Conservation (phyloP, 2,329 filamentous ascomycete species). For the Cladorrhinum sp. region DNA sequence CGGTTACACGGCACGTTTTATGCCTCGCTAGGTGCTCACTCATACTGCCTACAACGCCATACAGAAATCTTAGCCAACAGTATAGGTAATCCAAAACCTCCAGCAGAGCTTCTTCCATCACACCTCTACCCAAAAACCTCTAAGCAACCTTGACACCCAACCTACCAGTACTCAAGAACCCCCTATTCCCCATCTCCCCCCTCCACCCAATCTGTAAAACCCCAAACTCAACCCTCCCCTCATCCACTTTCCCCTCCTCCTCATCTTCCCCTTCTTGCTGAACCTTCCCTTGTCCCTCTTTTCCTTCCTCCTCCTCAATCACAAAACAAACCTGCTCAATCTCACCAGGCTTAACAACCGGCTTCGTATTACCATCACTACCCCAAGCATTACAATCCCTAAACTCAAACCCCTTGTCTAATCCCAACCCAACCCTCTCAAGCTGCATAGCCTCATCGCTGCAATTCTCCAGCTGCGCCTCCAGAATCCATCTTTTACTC, state of each 20-base stretch:
- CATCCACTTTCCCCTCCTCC: slow-evolving; percentile 36
- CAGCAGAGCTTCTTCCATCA: neutral
- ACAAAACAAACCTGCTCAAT: slow-evolving; percentile 66
- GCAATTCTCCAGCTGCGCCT: slow-evolving; percentile 94
- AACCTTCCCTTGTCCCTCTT: slow-evolving; percentile 36
- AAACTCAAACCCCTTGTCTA: slow-evolving; percentile 49
- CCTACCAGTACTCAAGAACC: slow-evolving; percentile 84
- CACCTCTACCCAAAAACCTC: neutral
- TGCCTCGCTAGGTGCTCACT: no score
- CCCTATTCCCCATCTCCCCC: slow-evolving; percentile 83
- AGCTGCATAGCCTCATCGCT: slow-evolving; percentile 79
- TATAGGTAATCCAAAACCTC: no score
- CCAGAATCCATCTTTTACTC: slow-evolving; percentile 67
- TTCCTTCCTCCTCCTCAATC: slow-evolving; percentile 42
- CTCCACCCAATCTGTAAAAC: slow-evolving; percentile 86
- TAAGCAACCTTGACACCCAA: slow-evolving; percentile 43
- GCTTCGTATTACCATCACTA: slow-evolving; percentile 39
- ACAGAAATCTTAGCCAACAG: no score
- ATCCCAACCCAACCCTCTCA: slow-evolving; percentile 59
- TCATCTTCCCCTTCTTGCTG: no score
- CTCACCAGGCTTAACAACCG: slow-evolving; percentile 60
- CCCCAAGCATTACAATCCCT: slow-evolving; percentile 30
- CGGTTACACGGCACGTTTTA: no score
- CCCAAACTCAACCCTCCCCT: slow-evolving; percentile 66
- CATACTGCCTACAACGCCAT: no score